Evolutionary conservation across 192 early-diverging fungal species (phyloP).

Genomic region (Podochytrium sp.): DNA sequence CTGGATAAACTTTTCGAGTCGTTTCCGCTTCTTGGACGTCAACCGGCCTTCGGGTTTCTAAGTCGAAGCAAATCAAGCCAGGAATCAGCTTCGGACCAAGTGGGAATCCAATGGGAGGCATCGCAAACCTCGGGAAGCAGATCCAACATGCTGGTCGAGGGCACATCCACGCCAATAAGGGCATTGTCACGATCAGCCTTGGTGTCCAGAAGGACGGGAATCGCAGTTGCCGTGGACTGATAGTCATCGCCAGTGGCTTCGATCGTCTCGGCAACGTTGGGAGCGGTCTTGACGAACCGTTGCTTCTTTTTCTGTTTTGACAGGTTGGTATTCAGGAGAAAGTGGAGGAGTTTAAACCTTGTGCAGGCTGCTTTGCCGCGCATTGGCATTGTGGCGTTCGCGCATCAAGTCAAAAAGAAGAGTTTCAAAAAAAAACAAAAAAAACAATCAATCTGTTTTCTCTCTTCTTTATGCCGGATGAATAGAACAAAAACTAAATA

Average conservation of each 20-base stretch:
- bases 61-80: too few species aligned
- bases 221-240: slow-evolving; percentile 2
- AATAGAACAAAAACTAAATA: background rate
- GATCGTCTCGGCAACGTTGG: background rate
- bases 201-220: slow-evolving; percentile 20
- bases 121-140: slow-evolving; percentile 10
- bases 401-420: background rate
- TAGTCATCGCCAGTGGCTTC: background rate
- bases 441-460: background rate
- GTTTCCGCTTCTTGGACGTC: slow-evolving; percentile 58
- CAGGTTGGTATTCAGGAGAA: background rate
- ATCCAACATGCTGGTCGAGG: background rate
- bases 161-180: background rate
- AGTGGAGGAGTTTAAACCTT: slow-evolving; percentile 1
- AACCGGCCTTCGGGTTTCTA: slow-evolving; percentile 40
- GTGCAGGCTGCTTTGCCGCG: slow-evolving; percentile 26
- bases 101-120: too few species aligned
- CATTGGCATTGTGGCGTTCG: slow-evolving; percentile 33
- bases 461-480: too few species aligned
- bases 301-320: slow-evolving; percentile 28
- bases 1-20: slow-evolving; percentile 62
- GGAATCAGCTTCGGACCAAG: too few species aligned
- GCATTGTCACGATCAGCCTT: slow-evolving; percentile 11
- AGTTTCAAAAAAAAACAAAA: slow-evolving; percentile 25
- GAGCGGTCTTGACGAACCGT: slow-evolving; percentile 6